Evolutionary conservation across 805 yeast species (phyloP).

Genomic region (Clavispora carvajalis): DNA sequence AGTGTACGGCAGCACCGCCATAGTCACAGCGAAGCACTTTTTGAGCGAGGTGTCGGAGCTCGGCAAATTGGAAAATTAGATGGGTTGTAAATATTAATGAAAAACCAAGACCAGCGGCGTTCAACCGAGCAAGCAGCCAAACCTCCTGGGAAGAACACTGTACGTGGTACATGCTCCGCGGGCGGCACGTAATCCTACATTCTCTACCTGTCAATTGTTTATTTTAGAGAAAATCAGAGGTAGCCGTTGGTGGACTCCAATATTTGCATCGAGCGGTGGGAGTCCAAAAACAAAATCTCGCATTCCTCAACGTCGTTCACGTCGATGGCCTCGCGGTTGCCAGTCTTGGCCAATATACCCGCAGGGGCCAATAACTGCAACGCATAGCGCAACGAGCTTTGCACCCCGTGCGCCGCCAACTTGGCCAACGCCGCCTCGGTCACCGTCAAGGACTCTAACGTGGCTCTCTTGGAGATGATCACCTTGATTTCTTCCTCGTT

Average conservation of each 20-base stretch:
- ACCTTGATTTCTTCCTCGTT: conserved; percentile 72
- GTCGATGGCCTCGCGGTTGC: conserved; percentile 63
- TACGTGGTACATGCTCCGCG: too few relatives aligned
- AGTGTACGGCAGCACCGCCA: conserved; percentile 81
- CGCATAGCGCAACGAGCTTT: conserved; percentile 84
- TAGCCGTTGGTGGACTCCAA: conserved; percentile 45
- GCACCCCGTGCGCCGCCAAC: conserved; percentile 68
- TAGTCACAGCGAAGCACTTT: conserved; percentile 65
- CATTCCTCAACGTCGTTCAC: conserved; percentile 79
- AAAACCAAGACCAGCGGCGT: too few relatives aligned
- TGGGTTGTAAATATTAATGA: background rate
- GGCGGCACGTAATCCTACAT: too few relatives aligned
- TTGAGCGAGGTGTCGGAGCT: conserved; percentile 53
- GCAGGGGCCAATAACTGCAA: conserved; percentile 89
- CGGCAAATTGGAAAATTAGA: conserved; percentile 9
- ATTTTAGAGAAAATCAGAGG: too few relatives aligned
- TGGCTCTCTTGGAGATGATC: conserved; percentile 78
- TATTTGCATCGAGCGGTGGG: conserved; percentile 71
- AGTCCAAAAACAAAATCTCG: conserved; percentile 76
- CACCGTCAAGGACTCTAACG: conserved; percentile 67
- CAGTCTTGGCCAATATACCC: conserved; percentile 70
- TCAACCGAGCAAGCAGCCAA: too few relatives aligned
- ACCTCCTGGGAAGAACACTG: too few relatives aligned
- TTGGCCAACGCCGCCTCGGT: conserved; percentile 64
- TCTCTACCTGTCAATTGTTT: too few relatives aligned